Evolutionary conservation across 768 basidiomycete species (phyloP), one percentile per base, ranked within the genome.

Genomic region (Candolleomyces aberdarensis): DNA sequence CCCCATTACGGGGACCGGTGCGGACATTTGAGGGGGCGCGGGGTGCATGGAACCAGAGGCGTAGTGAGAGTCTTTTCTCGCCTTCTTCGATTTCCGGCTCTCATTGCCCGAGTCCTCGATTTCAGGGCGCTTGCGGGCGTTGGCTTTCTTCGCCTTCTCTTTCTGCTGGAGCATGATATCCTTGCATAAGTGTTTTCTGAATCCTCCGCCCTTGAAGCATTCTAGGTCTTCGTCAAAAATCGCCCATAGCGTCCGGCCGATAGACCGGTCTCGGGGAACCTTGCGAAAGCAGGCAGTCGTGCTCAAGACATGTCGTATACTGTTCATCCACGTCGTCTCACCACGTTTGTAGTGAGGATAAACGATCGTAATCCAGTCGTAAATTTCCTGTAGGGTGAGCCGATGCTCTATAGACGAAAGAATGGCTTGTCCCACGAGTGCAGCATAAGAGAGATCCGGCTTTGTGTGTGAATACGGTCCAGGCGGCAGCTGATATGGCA

Each of bases 261-360:
- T 83, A 26, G 85, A 81, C 13, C 89, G 84, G 61, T 92, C 88
- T 20, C 94, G 79, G 3, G 86, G 84, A 0, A 89, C 85, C 66
- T 96, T 97, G 63, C 93, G 85, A 73, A 97, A 98, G 67, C 89
- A 90, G 41, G 89, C 85, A 48, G 96, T 96, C 3, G 95, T 93
- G 64, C 92, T 94, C 26, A 98, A 82, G 52, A 96, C 95, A 74
- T 98, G 96, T n/a, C 96, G 85, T 62, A 98, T 94, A 58, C 94
- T 96, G 74, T 97, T 97, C 86, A 96, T 95, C 96, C 96, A 98
- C 6, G 94, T 96, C 3, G 89, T 85, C 67, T 98, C 95, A 20
- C 90, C 89, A 60, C 91, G 89, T 74, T 94, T 93, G 77, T 93
- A 99, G 70, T 88, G 87, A 7, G 97, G 96, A 74, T 94, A 96